Percentiles rank a stretch among this genome's conserved stretches.
Evolutionary conservation across 257 asterid genomes (phyloP).

Genomic region (Paraleonurus japonicus): DNA sequence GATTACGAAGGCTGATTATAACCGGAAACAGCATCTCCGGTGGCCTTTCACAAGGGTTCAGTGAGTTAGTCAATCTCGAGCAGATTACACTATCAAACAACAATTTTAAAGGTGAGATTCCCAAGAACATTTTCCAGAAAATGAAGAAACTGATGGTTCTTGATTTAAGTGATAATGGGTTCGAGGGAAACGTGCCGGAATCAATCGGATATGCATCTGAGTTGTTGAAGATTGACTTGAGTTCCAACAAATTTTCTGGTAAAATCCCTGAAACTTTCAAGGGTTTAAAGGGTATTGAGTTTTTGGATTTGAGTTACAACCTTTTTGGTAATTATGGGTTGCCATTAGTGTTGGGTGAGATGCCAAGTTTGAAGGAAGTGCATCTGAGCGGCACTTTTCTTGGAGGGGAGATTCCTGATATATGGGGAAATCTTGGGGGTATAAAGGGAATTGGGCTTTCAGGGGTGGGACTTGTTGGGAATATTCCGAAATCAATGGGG

Average conservation of each 20-base stretch:
- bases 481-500: slow-evolving; percentile 71
- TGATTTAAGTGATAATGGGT: slow-evolving; percentile 60
- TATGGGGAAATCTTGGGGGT: slow-evolving; percentile 60
- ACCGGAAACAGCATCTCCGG: slow-evolving; percentile 57
- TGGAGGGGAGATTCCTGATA: slow-evolving; percentile 82
- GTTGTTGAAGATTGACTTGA: slow-evolving; percentile 67
- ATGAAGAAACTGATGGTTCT: slow-evolving; percentile 60
- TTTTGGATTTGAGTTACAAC: slow-evolving; percentile 70
- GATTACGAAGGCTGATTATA: slow-evolving; percentile 54
- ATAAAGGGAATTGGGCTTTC: slow-evolving; percentile 65
- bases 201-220: slow-evolving; percentile 51
- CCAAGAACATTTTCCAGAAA: slow-evolving; percentile 25
- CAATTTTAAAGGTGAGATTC: slow-evolving; percentile 48
- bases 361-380: slow-evolving; percentile 58
- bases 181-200: slow-evolving; percentile 43
- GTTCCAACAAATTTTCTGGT: slow-evolving; percentile 61
- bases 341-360: slow-evolving; percentile 55
- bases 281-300: slow-evolving; percentile 49
- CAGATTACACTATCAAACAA: slow-evolving; percentile 67
- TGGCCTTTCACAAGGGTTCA: slow-evolving; percentile 37
- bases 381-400: slow-evolving; percentile 63
- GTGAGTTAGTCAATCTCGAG: slow-evolving; percentile 46
- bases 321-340: slow-evolving; percentile 47
- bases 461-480: slow-evolving; percentile 57
- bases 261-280: slow-evolving; percentile 49